Conservation (phyloP, 1,139 yeast species). For the Yamadazyma mexicana region DNA sequence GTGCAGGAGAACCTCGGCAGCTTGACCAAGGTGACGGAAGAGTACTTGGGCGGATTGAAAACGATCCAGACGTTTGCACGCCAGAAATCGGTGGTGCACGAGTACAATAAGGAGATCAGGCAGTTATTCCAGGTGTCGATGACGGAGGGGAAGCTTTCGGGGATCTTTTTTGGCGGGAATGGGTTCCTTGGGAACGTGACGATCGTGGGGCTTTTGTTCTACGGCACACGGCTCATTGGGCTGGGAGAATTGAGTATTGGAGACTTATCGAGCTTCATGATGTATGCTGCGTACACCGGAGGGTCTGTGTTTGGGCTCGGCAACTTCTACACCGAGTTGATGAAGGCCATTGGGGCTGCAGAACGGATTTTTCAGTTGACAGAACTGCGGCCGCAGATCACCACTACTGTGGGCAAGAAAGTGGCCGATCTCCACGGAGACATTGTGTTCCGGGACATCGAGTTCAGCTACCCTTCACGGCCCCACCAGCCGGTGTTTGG, state of each 20-base stretch:
- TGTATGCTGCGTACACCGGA: conserved; percentile 93
- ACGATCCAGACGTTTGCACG: conserved; percentile 91
- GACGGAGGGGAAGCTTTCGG: conserved; percentile 77
- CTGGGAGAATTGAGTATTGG: conserved; percentile 77
- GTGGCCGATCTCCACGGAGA: conserved; percentile 33
- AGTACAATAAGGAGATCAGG: conserved; percentile 65
- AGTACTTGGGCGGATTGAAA: conserved; percentile 79
- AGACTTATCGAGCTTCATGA: conserved; percentile 87
- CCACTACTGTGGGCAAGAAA: conserved; percentile 59
- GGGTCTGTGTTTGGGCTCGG: conserved; percentile 87
- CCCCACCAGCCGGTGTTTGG: conserved; percentile 71
- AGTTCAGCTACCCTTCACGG: conserved; percentile 85
- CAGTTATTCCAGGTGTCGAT: conserved; percentile 73
- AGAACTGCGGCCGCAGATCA: conserved; percentile 71
- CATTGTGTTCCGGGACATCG: conserved; percentile 64
- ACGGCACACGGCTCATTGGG: conserved; percentile 79
- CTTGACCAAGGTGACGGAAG: conserved; percentile 87
- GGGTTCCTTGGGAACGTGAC: conserved; percentile 81
- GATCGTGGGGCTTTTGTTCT: conserved; percentile 69
- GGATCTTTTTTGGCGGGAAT: conserved; percentile 74
- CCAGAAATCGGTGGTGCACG: conserved; percentile 55
- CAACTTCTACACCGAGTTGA: conserved; percentile 85
- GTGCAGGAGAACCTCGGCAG: conserved; percentile 87
- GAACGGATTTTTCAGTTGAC: conserved; percentile 85
- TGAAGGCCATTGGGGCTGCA: conserved; percentile 98